phyloP scores from a whole-genome alignment of 2,329 filamentous ascomycete genomes.

The Apiospora koreana region DNA sequence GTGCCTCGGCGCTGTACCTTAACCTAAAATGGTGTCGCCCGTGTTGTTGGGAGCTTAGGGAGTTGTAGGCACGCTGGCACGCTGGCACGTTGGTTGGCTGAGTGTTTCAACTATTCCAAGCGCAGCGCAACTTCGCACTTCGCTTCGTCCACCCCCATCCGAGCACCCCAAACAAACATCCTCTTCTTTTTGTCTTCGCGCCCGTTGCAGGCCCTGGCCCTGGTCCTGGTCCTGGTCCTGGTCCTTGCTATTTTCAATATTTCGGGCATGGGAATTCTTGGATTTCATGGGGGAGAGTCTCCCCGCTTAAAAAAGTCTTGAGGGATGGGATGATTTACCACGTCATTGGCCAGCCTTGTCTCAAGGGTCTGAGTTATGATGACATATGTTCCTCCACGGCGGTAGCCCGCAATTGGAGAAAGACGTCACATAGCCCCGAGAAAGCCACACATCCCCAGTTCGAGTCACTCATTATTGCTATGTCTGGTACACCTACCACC shows the following conservation, averaged over 20 bases:
- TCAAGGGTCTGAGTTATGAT: conserved; percentile 4
- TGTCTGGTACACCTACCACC: neutral
- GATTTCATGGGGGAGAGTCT: neutral
- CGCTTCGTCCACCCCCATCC: neutral
- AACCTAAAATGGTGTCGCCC: conserved; percentile 4
- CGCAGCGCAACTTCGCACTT: neutral
- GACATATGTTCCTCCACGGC: neutral
- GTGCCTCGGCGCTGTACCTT: conserved; percentile 7
- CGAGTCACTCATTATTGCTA: neutral
- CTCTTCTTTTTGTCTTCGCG: neutral
- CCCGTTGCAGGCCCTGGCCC: neutral
- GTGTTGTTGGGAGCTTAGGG: neutral
- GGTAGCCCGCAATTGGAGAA: neutral
- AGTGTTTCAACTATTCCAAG: conserved; percentile 2
- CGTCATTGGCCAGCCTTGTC: conserved; percentile 7
- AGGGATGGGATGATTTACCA: conserved; percentile 3
- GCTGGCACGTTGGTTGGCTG: neutral
- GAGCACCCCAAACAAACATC: neutral
- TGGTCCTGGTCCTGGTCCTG: too few relatives aligned
- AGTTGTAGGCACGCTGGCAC: too few relatives aligned
- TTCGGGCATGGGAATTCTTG: neutral
- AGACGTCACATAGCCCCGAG: neutral
- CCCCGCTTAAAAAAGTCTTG: conserved; percentile 2
- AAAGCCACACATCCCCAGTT: neutral
- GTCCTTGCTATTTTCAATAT: neutral